Evolutionary conservation across 768 basidiomycete species (phyloP), one percentile per base, ranked within the genome.

Genomic region (Trametes villosa): DNA sequence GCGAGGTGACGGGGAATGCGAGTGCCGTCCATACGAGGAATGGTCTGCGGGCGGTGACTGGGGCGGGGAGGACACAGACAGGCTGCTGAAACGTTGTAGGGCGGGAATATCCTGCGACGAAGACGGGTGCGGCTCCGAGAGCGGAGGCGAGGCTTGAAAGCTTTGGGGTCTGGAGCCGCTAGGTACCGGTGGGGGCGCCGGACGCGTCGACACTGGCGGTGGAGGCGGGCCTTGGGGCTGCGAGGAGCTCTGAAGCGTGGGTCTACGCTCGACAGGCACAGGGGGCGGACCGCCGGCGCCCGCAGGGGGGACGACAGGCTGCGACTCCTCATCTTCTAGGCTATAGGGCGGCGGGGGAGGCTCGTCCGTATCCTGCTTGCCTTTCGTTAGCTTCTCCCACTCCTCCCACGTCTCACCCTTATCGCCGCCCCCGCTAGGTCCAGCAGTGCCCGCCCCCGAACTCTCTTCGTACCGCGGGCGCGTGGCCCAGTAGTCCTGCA

Each of bases 401-500:
- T 79, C 77, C 33, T 82, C 73, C 64, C 84, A 83, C 4, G 72
- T 53, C 33, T 65, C 65, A 29, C 47, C 44, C 52, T 57, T 52
- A 41, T 47, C 54, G 26, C 56, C 57, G n/a, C 17, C 52, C 20
- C 34, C 36, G 17, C 46, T 31, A 17, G 44, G 26, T 11, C 26
- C 52, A 54, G 57, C 47, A 27, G 62, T 20, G 4, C 57, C 44
- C 4, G 47, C 53, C 12, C 57, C 60, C 41, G 56, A 22, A 15
- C 12, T 31, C 9, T 67, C 63, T 47, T 87, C 87, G 59, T 83
- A 86, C 49, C 73, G 79, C 20, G 89, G 88, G 6, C 87, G 76
- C 34, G 81, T 77, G 9, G 81, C 70, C 89, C 89, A 92, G 68
- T 89, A 92, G 68, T 91, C 88, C 61, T 88, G 82, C 11, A 92